These are phyloP conservation scores for Gastrodia elata DNA, from an alignment of 106 monocot genomes.

Conservation along the genomic window DNA sequence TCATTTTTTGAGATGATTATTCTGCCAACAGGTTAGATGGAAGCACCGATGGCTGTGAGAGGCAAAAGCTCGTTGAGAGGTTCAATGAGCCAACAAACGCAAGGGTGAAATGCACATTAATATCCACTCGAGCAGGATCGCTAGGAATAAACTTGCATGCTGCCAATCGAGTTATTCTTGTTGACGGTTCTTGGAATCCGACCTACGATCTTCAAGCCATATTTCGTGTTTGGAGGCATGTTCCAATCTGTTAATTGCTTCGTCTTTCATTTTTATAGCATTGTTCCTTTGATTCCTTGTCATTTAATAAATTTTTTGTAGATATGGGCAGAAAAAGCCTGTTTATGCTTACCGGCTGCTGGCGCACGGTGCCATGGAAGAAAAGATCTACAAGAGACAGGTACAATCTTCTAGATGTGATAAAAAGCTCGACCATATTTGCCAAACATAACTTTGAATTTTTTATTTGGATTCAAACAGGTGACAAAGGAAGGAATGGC, in stretches of 20 bases:
- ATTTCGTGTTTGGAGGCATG: conserved; percentile 92
- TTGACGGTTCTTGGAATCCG: conserved; percentile 99
- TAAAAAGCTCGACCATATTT: no score
- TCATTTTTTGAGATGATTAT: not conserved
- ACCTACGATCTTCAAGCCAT: conserved; percentile 97
- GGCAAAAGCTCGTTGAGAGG: conserved; percentile 88
- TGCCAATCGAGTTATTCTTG: conserved; percentile 87
- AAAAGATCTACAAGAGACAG: conserved; percentile 98
- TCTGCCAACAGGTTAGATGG: conserved; percentile 71
- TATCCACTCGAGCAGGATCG: conserved; percentile 94
- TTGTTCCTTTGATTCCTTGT: not conserved
- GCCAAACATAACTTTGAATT: not conserved
- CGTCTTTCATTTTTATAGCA: no score
- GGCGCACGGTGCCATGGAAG: conserved; percentile 98
- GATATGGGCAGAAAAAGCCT: conserved; percentile 93
- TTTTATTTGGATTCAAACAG: conserved; percentile 26
- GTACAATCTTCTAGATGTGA: conserved; percentile 20
- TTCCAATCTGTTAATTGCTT: not conserved
- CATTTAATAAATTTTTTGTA: conserved; percentile 16
- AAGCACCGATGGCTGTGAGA: conserved; percentile 69
- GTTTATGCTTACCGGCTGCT: conserved; percentile 93
- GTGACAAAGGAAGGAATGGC: conserved; percentile 97
- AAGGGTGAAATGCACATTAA: conserved; percentile 80
- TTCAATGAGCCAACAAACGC: conserved; percentile 86
- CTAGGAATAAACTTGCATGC: conserved; percentile 93